phyloP scores from a whole-genome alignment of 2,329 filamentous ascomycete species.

The Apiospora koreana region DNA sequence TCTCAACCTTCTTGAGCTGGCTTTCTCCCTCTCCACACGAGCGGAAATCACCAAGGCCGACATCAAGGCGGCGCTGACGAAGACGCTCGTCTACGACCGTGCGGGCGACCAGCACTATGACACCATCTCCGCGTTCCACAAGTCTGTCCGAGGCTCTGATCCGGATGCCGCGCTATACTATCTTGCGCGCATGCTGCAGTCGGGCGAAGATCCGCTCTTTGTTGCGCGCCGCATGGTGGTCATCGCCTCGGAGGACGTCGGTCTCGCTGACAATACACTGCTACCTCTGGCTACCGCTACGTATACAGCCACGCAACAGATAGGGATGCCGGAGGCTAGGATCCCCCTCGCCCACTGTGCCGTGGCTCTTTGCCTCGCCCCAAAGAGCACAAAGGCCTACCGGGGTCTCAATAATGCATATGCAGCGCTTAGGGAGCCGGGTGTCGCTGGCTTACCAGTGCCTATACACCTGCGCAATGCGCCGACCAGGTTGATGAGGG shows the following conservation, averaged over 20 bases:
- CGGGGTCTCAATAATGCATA: constrained; percentile 79
- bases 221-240: constrained; percentile 92
- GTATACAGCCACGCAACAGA: constrained; percentile 86
- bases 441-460: constrained; percentile 77
- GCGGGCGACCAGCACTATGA: constrained; percentile 97
- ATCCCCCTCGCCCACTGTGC: constrained; percentile 89
- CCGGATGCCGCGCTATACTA: constrained; percentile 92
- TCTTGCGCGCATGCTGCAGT: constrained; percentile 91
- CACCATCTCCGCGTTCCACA: constrained; percentile 95
- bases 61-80: constrained; percentile 82
- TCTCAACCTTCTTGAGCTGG: constrained; percentile 87
- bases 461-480: constrained; percentile 90
- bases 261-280: constrained; percentile 82
- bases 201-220: constrained; percentile 90
- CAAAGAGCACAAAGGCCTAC: constrained; percentile 87
- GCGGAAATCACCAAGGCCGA: constrained; percentile 69
- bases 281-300: constrained; percentile 82
- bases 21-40: constrained; percentile 72
- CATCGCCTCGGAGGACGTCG: constrained; percentile 91
- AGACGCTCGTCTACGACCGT: constrained; percentile 92
- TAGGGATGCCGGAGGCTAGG: constrained; percentile 91
- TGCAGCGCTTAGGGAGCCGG: constrained; percentile 77
- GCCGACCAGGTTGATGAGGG: constrained; percentile 89
- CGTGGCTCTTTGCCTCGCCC: constrained; percentile 76
- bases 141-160: constrained; percentile 86